Conservation (phyloP, 2,329 filamentous ascomycete species). For the Xylariaceae sp. region DNA sequence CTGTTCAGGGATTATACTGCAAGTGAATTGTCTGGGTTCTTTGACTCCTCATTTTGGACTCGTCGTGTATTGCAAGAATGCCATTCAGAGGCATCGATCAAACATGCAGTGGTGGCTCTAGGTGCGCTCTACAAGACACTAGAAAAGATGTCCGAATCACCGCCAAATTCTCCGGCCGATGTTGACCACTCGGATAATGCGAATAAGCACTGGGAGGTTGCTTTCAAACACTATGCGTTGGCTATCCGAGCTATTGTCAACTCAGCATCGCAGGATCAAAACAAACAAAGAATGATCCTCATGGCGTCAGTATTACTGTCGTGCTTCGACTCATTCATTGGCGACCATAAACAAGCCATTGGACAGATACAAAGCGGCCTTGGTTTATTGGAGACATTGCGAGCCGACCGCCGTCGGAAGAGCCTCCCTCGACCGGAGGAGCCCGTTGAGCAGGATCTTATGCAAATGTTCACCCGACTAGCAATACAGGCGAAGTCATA, state of each 20-base stretch:
- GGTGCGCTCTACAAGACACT: conserved; percentile 66
- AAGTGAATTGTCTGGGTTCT: conserved; percentile 63
- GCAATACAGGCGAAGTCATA: conserved; percentile 67
- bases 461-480: conserved; percentile 62
- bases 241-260: conserved; percentile 51
- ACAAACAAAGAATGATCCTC: conserved; percentile 53
- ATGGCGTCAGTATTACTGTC: conserved; percentile 64
- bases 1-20: conserved; percentile 61
- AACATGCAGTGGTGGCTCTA: conserved; percentile 64
- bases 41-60: conserved; percentile 65
- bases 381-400: conserved; percentile 51
- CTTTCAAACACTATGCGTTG: conserved; percentile 57
- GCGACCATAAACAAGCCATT: conserved; percentile 61
- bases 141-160: conserved; percentile 54
- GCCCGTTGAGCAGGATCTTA: conserved; percentile 56
- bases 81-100: conserved; percentile 59
- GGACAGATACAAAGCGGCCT: conserved; percentile 60
- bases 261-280: conserved; percentile 41
- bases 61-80: conserved; percentile 62
- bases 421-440: conserved; percentile 42
- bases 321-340: conserved; percentile 68
- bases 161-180: conserved; percentile 44
- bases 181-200: conserved; percentile 38
- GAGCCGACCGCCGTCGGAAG: conserved; percentile 42
- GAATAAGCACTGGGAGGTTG: conserved; percentile 56